phyloP scores from a whole-genome alignment of 345 rosid genomes.

The Brassica carinata region DNA sequence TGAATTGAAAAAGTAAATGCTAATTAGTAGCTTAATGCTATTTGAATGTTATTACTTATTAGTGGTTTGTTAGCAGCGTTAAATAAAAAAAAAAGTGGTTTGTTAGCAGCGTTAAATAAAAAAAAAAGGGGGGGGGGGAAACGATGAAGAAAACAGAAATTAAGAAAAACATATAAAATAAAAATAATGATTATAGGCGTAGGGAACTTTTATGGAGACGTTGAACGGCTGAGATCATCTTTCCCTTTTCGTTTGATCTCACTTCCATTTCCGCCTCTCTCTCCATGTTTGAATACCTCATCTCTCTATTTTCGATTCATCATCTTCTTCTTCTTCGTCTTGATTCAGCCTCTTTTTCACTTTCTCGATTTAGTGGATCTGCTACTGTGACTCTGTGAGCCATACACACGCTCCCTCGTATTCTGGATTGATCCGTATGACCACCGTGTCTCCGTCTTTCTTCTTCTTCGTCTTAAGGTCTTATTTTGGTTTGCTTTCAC shows the following conservation, averaged over 20 bases:
- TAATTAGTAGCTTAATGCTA: neutral
- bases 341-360: neutral
- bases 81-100: neutral
- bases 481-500: neutral
- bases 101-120: neutral
- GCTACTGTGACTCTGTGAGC: neutral
- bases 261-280: neutral
- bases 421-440: neutral
- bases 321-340: neutral
- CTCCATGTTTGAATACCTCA: neutral
- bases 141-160: neutral
- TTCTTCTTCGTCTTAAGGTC: constrained; percentile 15
- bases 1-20: too few species aligned
- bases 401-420: neutral
- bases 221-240: neutral
- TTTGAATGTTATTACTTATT: neutral
- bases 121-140: neutral
- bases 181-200: neutral
- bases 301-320: neutral
- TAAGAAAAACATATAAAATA: neutral
- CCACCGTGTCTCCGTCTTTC: constrained; percentile 23
- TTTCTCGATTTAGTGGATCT: neutral
- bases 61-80: neutral
- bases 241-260: neutral
- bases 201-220: neutral